Conservation (phyloP, 441 rosid species). For the Dalechampia spathulata region DNA sequence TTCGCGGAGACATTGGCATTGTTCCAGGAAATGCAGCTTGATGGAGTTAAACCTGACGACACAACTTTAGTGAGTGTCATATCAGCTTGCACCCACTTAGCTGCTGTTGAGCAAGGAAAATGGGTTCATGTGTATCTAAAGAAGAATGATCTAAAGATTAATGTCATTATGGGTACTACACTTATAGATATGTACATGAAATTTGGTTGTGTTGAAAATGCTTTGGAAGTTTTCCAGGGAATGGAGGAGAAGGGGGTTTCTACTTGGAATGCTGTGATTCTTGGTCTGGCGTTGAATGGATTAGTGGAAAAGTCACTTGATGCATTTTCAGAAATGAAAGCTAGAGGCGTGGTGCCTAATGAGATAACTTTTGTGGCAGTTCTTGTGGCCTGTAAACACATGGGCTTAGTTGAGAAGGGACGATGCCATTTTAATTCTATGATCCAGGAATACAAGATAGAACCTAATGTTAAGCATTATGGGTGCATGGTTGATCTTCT, state of each 20-base stretch:
- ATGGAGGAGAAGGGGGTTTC: constrained; percentile 46
- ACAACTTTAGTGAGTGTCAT: constrained; percentile 36
- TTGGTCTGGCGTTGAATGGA: constrained; percentile 56
- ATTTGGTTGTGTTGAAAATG: constrained; percentile 45
- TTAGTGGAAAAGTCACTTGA: constrained; percentile 35
- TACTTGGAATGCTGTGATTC: constrained; percentile 52
- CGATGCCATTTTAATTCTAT: constrained; percentile 35
- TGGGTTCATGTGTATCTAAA: constrained; percentile 45
- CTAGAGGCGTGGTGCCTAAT: constrained; percentile 34
- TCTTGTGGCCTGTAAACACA: constrained; percentile 58
- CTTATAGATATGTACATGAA: constrained; percentile 57
- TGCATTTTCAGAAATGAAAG: constrained; percentile 43
- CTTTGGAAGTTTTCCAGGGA: constrained; percentile 35
- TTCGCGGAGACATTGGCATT: constrained; percentile 35
- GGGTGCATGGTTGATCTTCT: constrained; percentile 77
- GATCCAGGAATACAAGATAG: constrained; percentile 33
- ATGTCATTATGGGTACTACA: constrained; percentile 46
- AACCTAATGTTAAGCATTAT: constrained; percentile 59
- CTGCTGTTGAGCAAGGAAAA: constrained; percentile 46
- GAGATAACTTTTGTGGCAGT: constrained; percentile 50
- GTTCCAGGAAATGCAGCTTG: constrained; percentile 46
- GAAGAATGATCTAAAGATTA: constrained; percentile 32
- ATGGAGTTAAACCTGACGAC: constrained; percentile 40
- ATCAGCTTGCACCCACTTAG: constrained; percentile 51
- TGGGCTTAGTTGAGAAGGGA: constrained; percentile 56